phyloP scores from a whole-genome alignment of 768 basidiomycete species.

The Cantharellus anzutake region DNA sequence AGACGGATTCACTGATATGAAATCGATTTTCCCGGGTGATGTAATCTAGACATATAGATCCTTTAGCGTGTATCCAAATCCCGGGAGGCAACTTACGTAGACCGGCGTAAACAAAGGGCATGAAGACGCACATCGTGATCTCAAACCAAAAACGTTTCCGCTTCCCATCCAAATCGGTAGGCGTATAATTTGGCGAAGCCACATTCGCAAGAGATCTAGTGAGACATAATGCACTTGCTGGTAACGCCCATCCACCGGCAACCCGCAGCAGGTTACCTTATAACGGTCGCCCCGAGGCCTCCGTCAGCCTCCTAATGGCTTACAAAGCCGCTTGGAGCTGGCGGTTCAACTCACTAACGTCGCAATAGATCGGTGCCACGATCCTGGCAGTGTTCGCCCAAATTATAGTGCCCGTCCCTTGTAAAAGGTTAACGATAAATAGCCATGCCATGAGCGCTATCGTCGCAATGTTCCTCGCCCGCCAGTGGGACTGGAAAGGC shows the following conservation, averaged over 20 bases:
- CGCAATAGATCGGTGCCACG: not conserved
- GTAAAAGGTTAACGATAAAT: not conserved
- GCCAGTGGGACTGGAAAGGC: conserved; percentile 14
- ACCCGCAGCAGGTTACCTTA: not conserved
- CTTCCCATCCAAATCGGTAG: not conserved
- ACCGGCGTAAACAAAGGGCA: not conserved
- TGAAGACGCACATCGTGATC: not conserved
- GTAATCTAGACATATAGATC: not conserved
- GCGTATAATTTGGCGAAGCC: not conserved
- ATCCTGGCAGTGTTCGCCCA: not conserved
- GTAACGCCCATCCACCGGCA: not conserved
- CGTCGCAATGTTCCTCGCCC: conserved; percentile 9
- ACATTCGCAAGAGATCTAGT: not conserved
- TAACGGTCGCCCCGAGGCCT: not conserved
- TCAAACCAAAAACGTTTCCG: not conserved
- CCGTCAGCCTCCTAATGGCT: not conserved
- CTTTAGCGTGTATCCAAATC: not conserved
- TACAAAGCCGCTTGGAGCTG: not conserved
- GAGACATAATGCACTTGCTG: not conserved
- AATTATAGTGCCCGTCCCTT: not conserved
- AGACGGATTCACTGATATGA: not conserved
- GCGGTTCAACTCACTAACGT: not conserved
- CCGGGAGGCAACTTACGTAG: not conserved
- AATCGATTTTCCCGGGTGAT: not conserved
- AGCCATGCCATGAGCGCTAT: conserved; percentile 14